Evolutionary conservation across 176 grass and related monocot species (phyloP).

Genomic region (Musa acuminata): DNA sequence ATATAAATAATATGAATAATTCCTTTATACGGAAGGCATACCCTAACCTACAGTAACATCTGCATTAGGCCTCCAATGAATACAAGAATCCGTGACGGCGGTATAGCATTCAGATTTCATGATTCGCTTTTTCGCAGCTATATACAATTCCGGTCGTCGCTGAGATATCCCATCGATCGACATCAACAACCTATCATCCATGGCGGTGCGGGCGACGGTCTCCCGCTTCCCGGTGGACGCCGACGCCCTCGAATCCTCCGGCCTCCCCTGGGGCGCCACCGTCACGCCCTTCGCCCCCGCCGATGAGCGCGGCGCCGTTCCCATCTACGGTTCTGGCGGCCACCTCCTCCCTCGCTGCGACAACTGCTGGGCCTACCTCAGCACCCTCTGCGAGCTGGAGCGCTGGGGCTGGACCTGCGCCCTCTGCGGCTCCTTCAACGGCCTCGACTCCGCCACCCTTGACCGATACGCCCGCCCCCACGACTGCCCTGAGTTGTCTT

Average conservation of each 20-base stretch:
- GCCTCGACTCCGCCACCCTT: slow-evolving; percentile 44
- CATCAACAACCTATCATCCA: slow-evolving; percentile 3
- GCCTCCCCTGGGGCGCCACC: slow-evolving; percentile 67
- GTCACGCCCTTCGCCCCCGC: slow-evolving; percentile 62
- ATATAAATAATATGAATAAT: no score
- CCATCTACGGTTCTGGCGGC: slow-evolving; percentile 28
- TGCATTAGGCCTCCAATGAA: no score
- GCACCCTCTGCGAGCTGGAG: slow-evolving; percentile 63
- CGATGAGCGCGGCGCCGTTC: slow-evolving; percentile 56
- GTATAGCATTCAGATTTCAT: no score
- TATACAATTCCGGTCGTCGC: no score
- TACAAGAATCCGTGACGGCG: no score
- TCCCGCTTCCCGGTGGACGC: slow-evolving; percentile 52
- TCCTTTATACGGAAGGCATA: no score
- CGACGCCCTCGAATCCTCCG: slow-evolving; percentile 42
- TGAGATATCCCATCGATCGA: no score
- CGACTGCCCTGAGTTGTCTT: slow-evolving; percentile 57
- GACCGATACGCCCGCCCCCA: slow-evolving; percentile 41
- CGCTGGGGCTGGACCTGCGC: slow-evolving; percentile 80
- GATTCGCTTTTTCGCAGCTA: no score
- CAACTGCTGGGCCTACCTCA: slow-evolving; percentile 76
- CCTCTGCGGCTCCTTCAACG: slow-evolving; percentile 69
- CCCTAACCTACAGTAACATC: no score
- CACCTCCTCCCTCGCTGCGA: slow-evolving; percentile 80
- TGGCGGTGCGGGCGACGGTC: slow-evolving; percentile 67